These are phyloP conservation scores for Schwanniomyces yamadae DNA, from an alignment of 805 yeast species.

Conservation along the genomic window DNA sequence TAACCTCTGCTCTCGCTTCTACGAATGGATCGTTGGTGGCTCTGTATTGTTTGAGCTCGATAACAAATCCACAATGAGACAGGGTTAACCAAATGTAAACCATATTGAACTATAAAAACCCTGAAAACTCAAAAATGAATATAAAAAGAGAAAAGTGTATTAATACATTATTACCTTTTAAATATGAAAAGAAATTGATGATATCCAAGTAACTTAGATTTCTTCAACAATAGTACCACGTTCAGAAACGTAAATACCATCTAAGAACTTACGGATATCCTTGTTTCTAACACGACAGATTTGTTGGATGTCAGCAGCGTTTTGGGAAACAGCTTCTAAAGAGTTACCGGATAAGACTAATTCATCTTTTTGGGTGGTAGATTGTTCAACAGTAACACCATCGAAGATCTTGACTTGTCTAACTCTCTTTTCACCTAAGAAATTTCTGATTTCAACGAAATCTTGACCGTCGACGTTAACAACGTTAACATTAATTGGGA, in stretches of 20 bases:
- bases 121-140: conserved; percentile 12
- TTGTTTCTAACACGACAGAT: conserved; percentile 98
- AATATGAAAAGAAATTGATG: conserved; percentile 9
- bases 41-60: conserved; percentile 43
- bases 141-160: conserved; percentile 16
- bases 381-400: conserved; percentile 85
- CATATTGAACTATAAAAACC: conserved; percentile 32
- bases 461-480: conserved; percentile 72
- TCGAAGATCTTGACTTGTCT: conserved; percentile 83
- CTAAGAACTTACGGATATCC: conserved; percentile 99
- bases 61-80: conserved; percentile 31
- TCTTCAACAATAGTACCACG: conserved; percentile 85
- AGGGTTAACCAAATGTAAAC: conserved; percentile 22
- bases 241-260: conserved; percentile 99
- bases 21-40: conserved; percentile 46
- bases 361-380: conserved; percentile 91
- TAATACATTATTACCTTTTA: conserved; percentile 16
- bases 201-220: conserved; percentile 18
- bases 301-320: conserved; percentile 98
- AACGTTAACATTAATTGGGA: conserved; percentile 98
- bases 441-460: conserved; percentile 96
- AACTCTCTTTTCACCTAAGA: conserved; percentile 98
- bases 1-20: conserved; percentile 15
- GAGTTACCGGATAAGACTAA: conserved; percentile 92
- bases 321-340: conserved; percentile 94